phyloP scores from a whole-genome alignment of 2,329 filamentous ascomycete genomes.

The Cyanodermella asteris region DNA sequence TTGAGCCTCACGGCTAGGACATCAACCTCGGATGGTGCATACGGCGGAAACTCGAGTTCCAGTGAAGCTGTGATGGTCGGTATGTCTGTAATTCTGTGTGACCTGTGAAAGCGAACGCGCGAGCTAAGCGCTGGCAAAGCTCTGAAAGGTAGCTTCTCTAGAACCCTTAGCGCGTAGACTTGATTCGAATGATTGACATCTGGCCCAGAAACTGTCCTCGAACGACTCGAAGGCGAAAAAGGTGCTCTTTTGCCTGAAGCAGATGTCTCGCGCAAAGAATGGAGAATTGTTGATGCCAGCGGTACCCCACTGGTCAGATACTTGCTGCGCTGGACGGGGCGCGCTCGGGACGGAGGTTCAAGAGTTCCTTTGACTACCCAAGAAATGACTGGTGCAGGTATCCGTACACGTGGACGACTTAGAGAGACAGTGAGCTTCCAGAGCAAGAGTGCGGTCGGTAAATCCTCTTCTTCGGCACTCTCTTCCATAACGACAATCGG shows the following conservation, averaged over 20 bases:
- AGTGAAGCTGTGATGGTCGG: constrained; percentile 5
- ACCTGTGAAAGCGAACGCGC: constrained; percentile 6
- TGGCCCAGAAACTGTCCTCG: too few species aligned
- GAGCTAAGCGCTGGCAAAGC: constrained; percentile 7
- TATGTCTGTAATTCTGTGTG: constrained; percentile 1
- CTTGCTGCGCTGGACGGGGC: too few species aligned
- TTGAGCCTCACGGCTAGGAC: constrained; percentile 5
- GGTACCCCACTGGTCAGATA: too few species aligned
- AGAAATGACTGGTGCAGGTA: too few species aligned
- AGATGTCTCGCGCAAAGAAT: too few species aligned
- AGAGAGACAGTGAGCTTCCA: constrained; percentile 4
- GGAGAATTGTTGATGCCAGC: too few species aligned
- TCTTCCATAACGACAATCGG: constrained; percentile 4
- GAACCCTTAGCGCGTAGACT: too few species aligned
- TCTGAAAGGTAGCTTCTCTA: constrained; percentile 4
- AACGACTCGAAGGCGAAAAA: too few species aligned
- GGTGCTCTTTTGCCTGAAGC: too few species aligned
- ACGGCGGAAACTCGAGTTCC: constrained; percentile 7
- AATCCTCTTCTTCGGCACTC: neutral
- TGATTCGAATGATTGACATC: too few species aligned
- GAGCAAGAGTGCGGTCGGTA: constrained; percentile 2
- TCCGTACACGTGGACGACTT: constrained; percentile 3
- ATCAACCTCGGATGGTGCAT: constrained; percentile 3
- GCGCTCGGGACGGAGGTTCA: neutral
- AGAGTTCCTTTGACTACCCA: neutral